Conservation (phyloP, 2,329 filamentous ascomycete species). For the Epichloe baconii region DNA sequence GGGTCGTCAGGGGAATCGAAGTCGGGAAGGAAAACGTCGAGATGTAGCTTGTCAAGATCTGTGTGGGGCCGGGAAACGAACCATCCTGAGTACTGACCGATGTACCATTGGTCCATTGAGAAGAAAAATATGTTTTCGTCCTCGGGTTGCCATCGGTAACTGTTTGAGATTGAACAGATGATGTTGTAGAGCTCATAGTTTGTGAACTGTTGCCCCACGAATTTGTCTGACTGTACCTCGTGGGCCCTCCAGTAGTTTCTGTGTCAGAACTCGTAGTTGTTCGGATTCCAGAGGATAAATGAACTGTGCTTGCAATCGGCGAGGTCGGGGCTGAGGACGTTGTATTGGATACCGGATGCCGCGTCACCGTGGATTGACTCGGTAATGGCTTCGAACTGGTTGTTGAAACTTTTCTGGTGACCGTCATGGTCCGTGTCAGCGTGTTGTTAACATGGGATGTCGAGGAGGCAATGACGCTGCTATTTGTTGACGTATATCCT, state of each 20-base stretch:
- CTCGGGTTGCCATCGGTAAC: not conserved
- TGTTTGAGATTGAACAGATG: not conserved
- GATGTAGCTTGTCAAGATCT: not conserved
- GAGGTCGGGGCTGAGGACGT: not conserved
- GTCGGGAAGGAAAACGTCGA: not conserved
- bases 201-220: not conserved
- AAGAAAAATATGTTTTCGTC: conserved; percentile 4
- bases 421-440: not conserved
- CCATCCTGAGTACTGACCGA: not conserved
- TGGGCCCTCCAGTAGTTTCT: not conserved
- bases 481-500: not conserved
- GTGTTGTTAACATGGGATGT: not conserved
- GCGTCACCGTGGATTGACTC: not conserved
- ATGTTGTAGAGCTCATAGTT: not conserved
- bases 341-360: not conserved
- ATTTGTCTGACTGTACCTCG: not conserved
- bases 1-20: not conserved
- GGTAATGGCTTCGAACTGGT: not conserved
- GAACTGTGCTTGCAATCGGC: not conserved
- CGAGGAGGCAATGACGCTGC: not conserved
- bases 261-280: not conserved
- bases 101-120: conserved; percentile 3
- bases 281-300: not conserved
- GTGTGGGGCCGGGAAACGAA: not conserved
- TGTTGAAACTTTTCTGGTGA: not conserved